Base-by-base conservation (phyloP, 192 early-diverging fungal species). In the Globomyces pollinis-pini region DNA sequence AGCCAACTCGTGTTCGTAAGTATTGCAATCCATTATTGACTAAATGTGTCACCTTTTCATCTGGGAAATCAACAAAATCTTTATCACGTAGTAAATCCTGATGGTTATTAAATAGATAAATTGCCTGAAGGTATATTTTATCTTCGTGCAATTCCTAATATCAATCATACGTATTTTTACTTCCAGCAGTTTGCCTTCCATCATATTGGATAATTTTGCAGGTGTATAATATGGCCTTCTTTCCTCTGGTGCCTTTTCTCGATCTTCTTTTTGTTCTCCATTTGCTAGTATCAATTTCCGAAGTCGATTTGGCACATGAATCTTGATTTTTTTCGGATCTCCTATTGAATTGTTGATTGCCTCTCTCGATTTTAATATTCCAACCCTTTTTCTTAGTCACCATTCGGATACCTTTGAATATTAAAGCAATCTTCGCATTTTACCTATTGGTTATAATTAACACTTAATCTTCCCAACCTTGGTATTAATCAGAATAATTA, bases 61-160 rank as follows among this genome's bases (percentile, higher is more conserved):
- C 72, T 12, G 79, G 80, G 47, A 63, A 60, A 11, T 81, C 66
- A 3, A 57, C 62, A 36, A 82, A 76, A 54, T 82, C 80, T 30
- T 3, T 61, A 0, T 56, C 53, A 3, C 36, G n/a, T 8, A 56
- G 28, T 9, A 56, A n/a, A n/a, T 56, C 53, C 50, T 52, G 18
- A 16, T 44, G 53, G 13, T 18, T 9, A 11, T 6, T 18, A 20
- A 53, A 16, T 1, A 18, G n/a, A 16, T 1, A 11, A 20, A n/a
- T 41, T 20, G 30, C 62, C 50, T 79, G 62, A 3, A 79, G 57
- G 54, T 76, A 79, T 8, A 73, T 26, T 33, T 79, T 79, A 60
- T 79, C 77, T 9, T 76, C 74, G 60, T 75, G 74, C 39, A 79
- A 61, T 56, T 79, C 77, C n/a, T n/a, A n/a, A n/a, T n/a, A n/a